Base-by-base conservation (phyloP, 306 rosid genomes). In the Vigna radiata region DNA sequence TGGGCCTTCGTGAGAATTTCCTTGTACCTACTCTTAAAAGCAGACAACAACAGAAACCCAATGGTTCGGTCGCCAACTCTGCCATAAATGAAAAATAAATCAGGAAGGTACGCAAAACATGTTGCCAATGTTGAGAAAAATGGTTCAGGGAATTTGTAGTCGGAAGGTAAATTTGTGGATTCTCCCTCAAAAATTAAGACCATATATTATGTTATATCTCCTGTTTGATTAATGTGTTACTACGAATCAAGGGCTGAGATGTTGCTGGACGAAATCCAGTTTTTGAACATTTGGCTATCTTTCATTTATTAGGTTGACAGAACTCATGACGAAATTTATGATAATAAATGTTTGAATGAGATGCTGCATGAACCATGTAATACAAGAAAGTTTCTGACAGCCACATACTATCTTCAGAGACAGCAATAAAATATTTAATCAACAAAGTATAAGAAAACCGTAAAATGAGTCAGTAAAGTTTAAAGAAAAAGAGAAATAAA, bases 1-100 rank as follows among this genome's bases (percentile, higher is more conserved):
- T 95, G 97, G 33, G 99, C 97, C 90, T 92, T 95, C 37, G 99
- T 94, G 82, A 95, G 87, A 77, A 95, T 86, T 84, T 87, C 94
- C 86, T 90, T 92, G 76, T 92, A 95, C 85, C 98, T 90, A 75
- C 80, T 90, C 82, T 89, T 89, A 75, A 95, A 95, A 60, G 99
- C 96, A 73, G 97, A 92, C 80, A 92, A 73, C 70, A 95, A 90
- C 81, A 93, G 87, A 71, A 94, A 80, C 33, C 97, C 97, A 7
- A 95, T 88, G 69, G 89, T 89, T 72, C 96, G 86, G 60, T 88
- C 97, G 11, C 86, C 90, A 79, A 95, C 90, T 86, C 99, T 95
- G 85, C 83, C 81, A 75, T 83, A 68, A 76, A 72, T 70, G 70
- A 43, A 21, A 52, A 75, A 33, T 2, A 54, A 53, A 63, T 79